Conservation (phyloP, 2,329 filamentous ascomycete species). For the Beauveria varroae region DNA sequence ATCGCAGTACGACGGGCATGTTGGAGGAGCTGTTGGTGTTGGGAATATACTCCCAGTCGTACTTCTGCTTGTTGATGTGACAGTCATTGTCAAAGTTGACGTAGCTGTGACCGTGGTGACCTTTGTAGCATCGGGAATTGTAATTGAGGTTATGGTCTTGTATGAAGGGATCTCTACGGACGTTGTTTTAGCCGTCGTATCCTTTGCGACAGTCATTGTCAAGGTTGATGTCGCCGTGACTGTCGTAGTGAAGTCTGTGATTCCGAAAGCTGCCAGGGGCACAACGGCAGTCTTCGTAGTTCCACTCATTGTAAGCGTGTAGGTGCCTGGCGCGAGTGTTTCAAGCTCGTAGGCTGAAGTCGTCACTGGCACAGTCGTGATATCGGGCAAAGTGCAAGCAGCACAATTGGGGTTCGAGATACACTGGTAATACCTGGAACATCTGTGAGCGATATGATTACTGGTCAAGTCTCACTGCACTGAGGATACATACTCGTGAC, state of each 20-base stretch:
- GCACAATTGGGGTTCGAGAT: slow-evolving; percentile 9
- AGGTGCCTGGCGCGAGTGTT: slow-evolving; percentile 5
- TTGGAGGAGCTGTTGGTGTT: background rate
- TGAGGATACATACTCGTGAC: slow-evolving; percentile 18
- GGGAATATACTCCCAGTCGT: background rate
- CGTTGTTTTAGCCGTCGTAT: background rate
- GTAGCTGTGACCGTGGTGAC: background rate
- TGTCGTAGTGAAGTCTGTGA: background rate
- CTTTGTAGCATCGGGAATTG: background rate
- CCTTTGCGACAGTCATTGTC: background rate
- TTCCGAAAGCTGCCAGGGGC: background rate
- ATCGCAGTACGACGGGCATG: slow-evolving; percentile 7
- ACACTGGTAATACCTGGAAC: slow-evolving; percentile 8
- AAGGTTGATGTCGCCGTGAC: background rate
- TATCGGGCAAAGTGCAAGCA: background rate
- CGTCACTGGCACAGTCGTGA: background rate
- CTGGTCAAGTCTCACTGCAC: background rate
- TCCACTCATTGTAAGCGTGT: background rate
- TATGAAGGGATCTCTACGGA: background rate
- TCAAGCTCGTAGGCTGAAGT: background rate
- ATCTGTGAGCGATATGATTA: background rate
- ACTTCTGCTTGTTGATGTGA: background rate
- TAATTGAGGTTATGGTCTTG: background rate
- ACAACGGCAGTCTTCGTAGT: slow-evolving; percentile 2
- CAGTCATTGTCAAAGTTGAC: background rate